Conservation (phyloP, 768 basidiomycete species). For the Sutorius australiensis region DNA sequence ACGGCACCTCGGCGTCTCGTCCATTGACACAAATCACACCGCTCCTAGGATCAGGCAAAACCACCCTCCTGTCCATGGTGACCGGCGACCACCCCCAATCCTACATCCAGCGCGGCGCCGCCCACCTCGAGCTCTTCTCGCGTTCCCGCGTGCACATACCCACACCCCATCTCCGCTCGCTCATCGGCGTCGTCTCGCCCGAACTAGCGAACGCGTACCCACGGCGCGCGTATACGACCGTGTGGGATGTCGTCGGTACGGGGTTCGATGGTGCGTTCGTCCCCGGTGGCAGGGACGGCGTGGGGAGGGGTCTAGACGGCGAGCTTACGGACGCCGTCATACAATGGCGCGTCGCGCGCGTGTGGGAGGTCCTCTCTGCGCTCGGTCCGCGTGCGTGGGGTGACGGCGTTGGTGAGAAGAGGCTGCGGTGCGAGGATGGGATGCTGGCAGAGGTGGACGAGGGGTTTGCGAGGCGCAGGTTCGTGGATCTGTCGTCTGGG, state of each 20-base stretch:
- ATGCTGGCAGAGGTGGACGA: conserved; percentile 19
- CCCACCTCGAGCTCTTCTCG: conserved; percentile 55
- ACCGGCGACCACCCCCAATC: conserved; percentile 97
- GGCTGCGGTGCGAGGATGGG: too few relatives aligned
- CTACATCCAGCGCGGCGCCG: conserved; percentile 57
- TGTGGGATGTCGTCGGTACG: conserved; percentile 79
- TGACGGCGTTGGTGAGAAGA: not conserved
- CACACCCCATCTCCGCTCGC: conserved; percentile 59
- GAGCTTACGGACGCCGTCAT: conserved; percentile 32
- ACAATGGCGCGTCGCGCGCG: conserved; percentile 37
- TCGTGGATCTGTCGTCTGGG: conserved; percentile 63
- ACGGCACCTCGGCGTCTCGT: conserved; percentile 9
- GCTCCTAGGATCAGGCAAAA: conserved; percentile 81
- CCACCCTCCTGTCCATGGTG: conserved; percentile 83
- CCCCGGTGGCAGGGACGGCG: conserved; percentile 39
- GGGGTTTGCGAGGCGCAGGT: conserved; percentile 47
- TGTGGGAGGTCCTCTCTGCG: conserved; percentile 57
- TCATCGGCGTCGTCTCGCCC: conserved; percentile 80
- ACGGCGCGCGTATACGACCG: conserved; percentile 57
- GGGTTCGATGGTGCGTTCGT: conserved; percentile 89
- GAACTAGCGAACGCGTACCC: conserved; percentile 93
- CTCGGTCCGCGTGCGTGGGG: conserved; percentile 61
- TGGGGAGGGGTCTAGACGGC: conserved; percentile 45
- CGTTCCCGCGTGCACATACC: conserved; percentile 61
- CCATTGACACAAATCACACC: not conserved